Evolutionary conservation across 495 filamentous ascomycete genomes (phyloP), one percentile per base, ranked within the genome.

Genomic region (Aspergillus bertholletiae): DNA sequence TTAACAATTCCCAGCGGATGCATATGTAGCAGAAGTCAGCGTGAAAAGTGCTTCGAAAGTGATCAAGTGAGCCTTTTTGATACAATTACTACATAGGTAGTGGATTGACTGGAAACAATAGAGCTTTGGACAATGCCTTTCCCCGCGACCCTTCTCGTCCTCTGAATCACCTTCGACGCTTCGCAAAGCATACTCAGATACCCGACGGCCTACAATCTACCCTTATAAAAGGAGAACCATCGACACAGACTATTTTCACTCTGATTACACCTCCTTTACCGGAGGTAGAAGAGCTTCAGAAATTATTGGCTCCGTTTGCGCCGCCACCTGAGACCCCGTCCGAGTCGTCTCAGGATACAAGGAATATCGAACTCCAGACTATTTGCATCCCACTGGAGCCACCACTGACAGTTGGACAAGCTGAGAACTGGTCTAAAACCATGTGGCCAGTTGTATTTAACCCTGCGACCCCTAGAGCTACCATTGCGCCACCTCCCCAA

Each of bases 401-500:
- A 23, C 92, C 94, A 0, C 85, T 87, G 21, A 92, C 86, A 18
- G 67, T 79, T 20, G 67, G 82, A 11, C 89, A 96, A 72, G 91
- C 94, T 5, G 78, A 83, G 8, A 68, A 77, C 67, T 96, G 90
- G 90, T 85, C 82, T 27, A 73, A 80, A 23, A 77, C 80, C 24
- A 87, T 90, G 65, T 98, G 94, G 94, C 95, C 94, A 0, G 84
- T 88, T 5, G 77, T 90, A 7, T 97, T 95, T 74, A 91, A 92
- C 83, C 91, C 28, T 80, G 90, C 64, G 83, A 90, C 46, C 78
- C 63, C 74, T 11, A 65, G 71, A 8, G 63, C 66, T 17, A 69
- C 62, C 30, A 60, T 75, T 49, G 70, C 71, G 0, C 73, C 75
- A 0, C 71, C 71, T 2, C 64, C 58, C 7, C 90, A 57, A 84